phyloP scores from a whole-genome alignment of 176 grass and related monocot species.

The bread wheat (Triticum aestivum) region DNA sequence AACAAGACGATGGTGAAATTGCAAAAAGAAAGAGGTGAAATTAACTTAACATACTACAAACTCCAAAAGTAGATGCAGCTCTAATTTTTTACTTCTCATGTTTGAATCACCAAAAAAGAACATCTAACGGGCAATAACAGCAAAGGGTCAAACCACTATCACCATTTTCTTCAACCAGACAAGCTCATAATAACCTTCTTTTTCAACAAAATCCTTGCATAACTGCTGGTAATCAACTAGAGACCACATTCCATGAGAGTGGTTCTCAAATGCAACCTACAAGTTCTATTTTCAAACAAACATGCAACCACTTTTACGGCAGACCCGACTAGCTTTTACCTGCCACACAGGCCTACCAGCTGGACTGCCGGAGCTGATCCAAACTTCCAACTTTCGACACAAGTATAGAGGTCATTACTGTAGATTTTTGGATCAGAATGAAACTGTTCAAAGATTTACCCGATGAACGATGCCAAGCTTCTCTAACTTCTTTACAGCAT shows the following conservation, averaged over 20 bases:
- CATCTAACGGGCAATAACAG: neutral
- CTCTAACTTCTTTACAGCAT: constrained; percentile 86
- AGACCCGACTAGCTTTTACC: neutral
- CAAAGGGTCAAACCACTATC: neutral
- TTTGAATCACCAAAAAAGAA: constrained; percentile 3
- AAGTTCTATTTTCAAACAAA: neutral
- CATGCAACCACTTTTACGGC: neutral
- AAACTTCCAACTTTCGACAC: neutral
- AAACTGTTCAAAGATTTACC: constrained; percentile 45
- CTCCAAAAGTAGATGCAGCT: neutral
- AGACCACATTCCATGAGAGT: neutral
- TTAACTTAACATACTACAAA: neutral
- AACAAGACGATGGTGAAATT: neutral
- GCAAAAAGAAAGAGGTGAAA: neutral
- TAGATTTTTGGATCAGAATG: neutral
- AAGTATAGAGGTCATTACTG: neutral
- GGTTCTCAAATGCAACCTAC: neutral
- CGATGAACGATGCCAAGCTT: constrained; percentile 76
- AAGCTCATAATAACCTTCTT: neutral
- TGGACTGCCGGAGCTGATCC: neutral
- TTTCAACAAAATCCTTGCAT: neutral
- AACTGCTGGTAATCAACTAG: neutral
- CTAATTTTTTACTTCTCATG: neutral
- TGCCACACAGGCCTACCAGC: neutral
- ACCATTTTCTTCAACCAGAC: neutral